These are phyloP conservation scores for Fraxinus albicans DNA, from an alignment of 305 asterid genomes.

Conservation along the genomic window DNA sequence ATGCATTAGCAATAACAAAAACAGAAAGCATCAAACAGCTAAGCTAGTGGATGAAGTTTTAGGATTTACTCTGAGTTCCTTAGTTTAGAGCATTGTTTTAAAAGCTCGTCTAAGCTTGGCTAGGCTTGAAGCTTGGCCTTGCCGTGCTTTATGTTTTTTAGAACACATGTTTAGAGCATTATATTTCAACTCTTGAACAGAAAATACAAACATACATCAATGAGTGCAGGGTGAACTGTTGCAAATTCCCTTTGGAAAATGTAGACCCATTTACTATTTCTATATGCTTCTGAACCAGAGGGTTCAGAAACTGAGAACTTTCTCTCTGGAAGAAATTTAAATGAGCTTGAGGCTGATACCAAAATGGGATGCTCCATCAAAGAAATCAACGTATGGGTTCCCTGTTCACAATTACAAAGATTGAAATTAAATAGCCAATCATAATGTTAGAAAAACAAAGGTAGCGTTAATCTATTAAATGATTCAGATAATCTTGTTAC, in stretches of 20 bases:
- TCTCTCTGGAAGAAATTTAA: slow-evolving; percentile 52
- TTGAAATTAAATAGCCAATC: slow-evolving; percentile 8
- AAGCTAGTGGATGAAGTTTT: neutral
- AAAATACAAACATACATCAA: slow-evolving; percentile 55
- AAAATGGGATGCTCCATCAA: slow-evolving; percentile 76
- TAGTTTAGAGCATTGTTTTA: neutral
- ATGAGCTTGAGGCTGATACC: slow-evolving; percentile 58
- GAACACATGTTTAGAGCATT: slow-evolving; percentile 15
- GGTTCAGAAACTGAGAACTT: slow-evolving; percentile 48
- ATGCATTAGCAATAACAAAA: neutral
- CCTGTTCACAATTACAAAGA: slow-evolving; percentile 42
- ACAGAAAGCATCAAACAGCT: neutral
- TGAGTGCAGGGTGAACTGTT: slow-evolving; percentile 75
- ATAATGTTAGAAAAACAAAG: neutral
- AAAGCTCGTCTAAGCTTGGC: neutral
- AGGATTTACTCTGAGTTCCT: neutral
- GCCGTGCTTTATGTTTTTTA: neutral
- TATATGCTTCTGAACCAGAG: slow-evolving; percentile 33
- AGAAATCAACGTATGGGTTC: slow-evolving; percentile 46
- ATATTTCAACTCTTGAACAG: slow-evolving; percentile 6
- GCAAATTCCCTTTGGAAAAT: slow-evolving; percentile 92
- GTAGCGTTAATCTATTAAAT: neutral
- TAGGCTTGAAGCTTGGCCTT: neutral
- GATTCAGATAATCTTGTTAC: neutral
- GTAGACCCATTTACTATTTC: slow-evolving; percentile 57